Percentiles rank a stretch among this genome's conserved stretches.
phyloP scores from a whole-genome alignment of 2,329 filamentous ascomycete species.

The Zasmidium citrigriseum region DNA sequence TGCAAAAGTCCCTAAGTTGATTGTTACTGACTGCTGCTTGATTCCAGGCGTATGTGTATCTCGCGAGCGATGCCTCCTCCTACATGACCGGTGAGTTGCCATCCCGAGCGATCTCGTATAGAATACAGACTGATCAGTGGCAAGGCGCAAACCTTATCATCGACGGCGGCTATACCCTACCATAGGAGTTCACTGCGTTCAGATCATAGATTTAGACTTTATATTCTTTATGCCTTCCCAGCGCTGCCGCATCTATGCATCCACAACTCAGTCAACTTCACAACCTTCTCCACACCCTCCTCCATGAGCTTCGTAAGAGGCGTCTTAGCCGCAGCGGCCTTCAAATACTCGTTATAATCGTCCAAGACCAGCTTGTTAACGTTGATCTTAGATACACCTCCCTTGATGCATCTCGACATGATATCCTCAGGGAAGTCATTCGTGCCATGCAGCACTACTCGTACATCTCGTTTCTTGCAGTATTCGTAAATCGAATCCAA shows the following conservation, averaged over 20 bases:
- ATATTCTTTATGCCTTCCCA: conserved; percentile 16
- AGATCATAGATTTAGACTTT: background rate
- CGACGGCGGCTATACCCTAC: conserved; percentile 52
- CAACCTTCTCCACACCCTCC: conserved; percentile 24
- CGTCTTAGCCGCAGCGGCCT: conserved; percentile 22
- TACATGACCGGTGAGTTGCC: conserved; percentile 47
- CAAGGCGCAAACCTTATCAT: conserved; percentile 44
- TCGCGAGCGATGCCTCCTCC: conserved; percentile 49
- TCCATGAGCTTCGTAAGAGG: conserved; percentile 26
- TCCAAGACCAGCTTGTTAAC: conserved; percentile 56
- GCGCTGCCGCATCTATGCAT: conserved; percentile 24
- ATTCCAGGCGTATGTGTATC: conserved; percentile 48
- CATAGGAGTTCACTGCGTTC: conserved; percentile 26
- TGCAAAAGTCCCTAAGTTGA: background rate
- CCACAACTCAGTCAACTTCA: conserved; percentile 21
- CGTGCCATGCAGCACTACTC: conserved; percentile 59
- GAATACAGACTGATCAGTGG: too few species aligned
- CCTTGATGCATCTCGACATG: conserved; percentile 53
- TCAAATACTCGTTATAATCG: conserved; percentile 37
- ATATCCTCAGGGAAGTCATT: conserved; percentile 56
- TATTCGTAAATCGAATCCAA: conserved; percentile 43
- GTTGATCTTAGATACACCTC: conserved; percentile 59
- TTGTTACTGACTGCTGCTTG: background rate
- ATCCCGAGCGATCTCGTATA: too few species aligned
- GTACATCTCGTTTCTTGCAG: conserved; percentile 40